Evolutionary conservation across 129 eudicot species (phyloP).

Genomic region (Flaveria ramosissima): DNA sequence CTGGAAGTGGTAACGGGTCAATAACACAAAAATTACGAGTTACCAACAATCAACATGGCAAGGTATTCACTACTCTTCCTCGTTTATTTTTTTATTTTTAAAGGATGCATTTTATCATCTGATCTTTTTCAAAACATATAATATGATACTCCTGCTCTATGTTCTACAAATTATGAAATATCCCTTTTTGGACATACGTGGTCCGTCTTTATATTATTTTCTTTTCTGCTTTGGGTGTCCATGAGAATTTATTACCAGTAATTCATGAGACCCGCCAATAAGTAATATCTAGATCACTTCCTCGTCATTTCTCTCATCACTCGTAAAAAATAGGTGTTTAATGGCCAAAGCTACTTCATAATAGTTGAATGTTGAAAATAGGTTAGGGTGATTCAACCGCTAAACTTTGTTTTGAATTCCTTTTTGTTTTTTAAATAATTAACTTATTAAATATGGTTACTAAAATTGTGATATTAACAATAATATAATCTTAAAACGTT

Average conservation of each 20-base stretch:
- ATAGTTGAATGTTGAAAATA: neutral
- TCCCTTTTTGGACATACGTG: neutral
- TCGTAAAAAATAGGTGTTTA: neutral
- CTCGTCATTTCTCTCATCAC: neutral
- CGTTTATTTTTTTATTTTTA: neutral
- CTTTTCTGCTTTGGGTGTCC: too few relatives aligned
- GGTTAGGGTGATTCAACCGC: neutral
- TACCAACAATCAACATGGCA: constrained; percentile 95
- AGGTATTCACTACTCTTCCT: constrained; percentile 48
- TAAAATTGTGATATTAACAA: neutral
- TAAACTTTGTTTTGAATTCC: neutral
- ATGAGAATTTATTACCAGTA: too few relatives aligned
- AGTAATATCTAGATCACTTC: neutral
- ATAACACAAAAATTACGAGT: constrained; percentile 72
- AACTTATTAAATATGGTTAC: neutral
- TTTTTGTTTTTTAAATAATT: neutral
- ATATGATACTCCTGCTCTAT: neutral
- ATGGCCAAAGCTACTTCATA: neutral
- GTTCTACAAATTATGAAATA: neutral
- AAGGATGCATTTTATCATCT: neutral
- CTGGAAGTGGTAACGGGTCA: constrained; percentile 63
- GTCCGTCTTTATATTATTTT: neutral
- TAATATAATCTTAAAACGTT: neutral
- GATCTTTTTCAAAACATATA: neutral
- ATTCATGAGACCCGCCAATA: neutral